Evolutionary conservation across 2,329 filamentous ascomycete species (phyloP), one percentile per base, ranked within the genome.

Genomic region (Ceratocystis ficicola): DNA sequence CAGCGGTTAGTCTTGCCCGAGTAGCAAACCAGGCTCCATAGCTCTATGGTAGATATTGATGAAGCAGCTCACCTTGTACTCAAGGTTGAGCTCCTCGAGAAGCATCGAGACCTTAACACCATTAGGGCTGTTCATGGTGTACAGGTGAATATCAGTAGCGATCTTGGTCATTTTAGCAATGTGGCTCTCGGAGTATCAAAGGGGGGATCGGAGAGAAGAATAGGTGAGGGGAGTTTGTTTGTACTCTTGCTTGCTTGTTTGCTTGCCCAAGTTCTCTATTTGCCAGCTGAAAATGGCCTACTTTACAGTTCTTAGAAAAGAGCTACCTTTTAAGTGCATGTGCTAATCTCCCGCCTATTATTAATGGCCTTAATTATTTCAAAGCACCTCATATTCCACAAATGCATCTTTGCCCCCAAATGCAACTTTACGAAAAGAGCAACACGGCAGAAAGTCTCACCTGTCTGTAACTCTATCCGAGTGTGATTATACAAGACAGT

Each of bases 101-200:
- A 89, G 81, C 70, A 96, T 95, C 66, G 89, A 91, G 68, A 90
- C 83, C 75, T 95, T 96, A 80, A 94, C 88, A 69, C 91, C 90
- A 76, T 96, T 96, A 59, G 92, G 90, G 63, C 92, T 96, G 72
- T 86, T 82, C 12, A 83, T 81, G 12, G 90, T 95, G 78, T 94
- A 95, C 36, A 95, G 83, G 55, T 86, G 87, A 71, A 95, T 90
- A 70, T 88, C 80, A 5, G 87, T 79, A 46, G 66, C 63, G 48
- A 62, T 75, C 76, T 71, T 72, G 70, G 77, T 73, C 78, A 80
- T 81, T 44, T 73, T 79, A 32, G 32, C 12, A 71, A 72, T 48
- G 1, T 8, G 63, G 60, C 28, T 67, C 69, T 32, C 15, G 28
- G 52, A 20, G 15, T 50, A 50, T n/a, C 17, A 22, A 50, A 50